These are phyloP conservation scores for Sclerotinia minor DNA, from an alignment of 2,329 filamentous ascomycete species.

Conservation along the genomic window DNA sequence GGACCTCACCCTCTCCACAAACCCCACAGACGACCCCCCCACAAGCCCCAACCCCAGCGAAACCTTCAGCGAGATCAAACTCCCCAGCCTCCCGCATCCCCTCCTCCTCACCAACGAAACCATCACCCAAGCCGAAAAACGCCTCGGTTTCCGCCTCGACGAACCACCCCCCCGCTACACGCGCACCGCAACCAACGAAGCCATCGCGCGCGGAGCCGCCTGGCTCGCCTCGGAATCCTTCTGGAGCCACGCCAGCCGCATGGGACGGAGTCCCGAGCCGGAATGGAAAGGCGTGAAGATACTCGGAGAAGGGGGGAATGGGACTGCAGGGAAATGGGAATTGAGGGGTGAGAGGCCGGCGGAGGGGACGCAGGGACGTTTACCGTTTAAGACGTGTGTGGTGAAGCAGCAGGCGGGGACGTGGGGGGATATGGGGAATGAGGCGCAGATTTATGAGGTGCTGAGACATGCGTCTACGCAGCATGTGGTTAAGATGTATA, in stretches of 20 bases:
- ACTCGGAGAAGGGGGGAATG: slow-evolving; percentile 7
- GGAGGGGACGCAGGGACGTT: not conserved
- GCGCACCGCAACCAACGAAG: not conserved
- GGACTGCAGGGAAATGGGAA: not conserved
- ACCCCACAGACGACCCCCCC: too few relatives aligned
- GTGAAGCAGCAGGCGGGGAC: not conserved
- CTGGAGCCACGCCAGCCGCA: not conserved
- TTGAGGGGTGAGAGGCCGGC: not conserved
- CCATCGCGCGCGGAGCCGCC: not conserved
- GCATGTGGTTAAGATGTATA: slow-evolving; percentile 19
- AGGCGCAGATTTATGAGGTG: not conserved
- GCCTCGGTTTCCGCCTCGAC: not conserved
- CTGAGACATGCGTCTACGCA: not conserved
- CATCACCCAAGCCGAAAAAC: not conserved
- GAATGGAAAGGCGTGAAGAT: not conserved
- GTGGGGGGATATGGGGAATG: not conserved
- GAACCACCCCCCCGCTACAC: accelerated
- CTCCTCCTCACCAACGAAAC: not conserved
- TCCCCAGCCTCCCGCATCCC: too few relatives aligned
- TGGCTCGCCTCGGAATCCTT: not conserved
- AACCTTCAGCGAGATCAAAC: too few relatives aligned
- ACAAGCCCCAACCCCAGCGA: too few relatives aligned
- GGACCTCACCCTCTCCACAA: not conserved
- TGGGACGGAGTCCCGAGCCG: not conserved
- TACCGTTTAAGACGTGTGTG: not conserved